Base-by-base conservation (phyloP, 805 yeast genomes). In the Saturnispora kantuleensis region DNA sequence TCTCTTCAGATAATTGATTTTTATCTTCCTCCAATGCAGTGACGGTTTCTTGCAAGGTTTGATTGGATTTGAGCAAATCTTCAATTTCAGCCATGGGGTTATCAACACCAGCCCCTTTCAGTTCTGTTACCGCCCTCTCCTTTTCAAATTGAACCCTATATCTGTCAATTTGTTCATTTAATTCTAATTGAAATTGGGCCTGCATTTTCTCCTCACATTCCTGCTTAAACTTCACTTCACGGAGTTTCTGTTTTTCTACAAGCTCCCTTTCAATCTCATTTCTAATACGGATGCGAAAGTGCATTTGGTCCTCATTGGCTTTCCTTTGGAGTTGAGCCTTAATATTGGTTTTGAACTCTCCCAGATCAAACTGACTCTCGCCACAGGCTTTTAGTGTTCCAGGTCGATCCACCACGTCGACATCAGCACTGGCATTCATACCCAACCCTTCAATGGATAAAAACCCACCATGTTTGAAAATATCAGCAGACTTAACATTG, bases 281-380 rank as follows among this genome's bases (percentile, higher is more conserved):
- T 30, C 38, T 28, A 34, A 34, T 31, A 10, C 34, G n/a, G 12
- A 29, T 21, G 5, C 5, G 15, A 8, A 41, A 18, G 5, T 29
- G 10, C 31, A 21, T 31, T 13, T 39, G 39, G 9, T 36, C 33
- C 28, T 36, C 37, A 26, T 32, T 41, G 10, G 26, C 17, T 40
- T 44, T 40, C 32, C 39, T 39, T 21, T 44, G 4, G 17, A 42
- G 17, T 21, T 34, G 29, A 13, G 39, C n/a, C 39, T 35, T 34
- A 30, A 38, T 15, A 12, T 21, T 31, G 17, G n/a, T 16, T 26
- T 35, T 35, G 29, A 43, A 34, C 15, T 43, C 41, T 38, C 33
- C 37, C 17, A 38, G 29, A 17, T 15, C n/a, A 10, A 29, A 4
- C 11, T 9, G 13, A 13, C 17, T 35, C 8, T 34, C 31, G 11